Conservation (phyloP, 345 rosid genomes). For the Tarenaya hassleriana region DNA sequence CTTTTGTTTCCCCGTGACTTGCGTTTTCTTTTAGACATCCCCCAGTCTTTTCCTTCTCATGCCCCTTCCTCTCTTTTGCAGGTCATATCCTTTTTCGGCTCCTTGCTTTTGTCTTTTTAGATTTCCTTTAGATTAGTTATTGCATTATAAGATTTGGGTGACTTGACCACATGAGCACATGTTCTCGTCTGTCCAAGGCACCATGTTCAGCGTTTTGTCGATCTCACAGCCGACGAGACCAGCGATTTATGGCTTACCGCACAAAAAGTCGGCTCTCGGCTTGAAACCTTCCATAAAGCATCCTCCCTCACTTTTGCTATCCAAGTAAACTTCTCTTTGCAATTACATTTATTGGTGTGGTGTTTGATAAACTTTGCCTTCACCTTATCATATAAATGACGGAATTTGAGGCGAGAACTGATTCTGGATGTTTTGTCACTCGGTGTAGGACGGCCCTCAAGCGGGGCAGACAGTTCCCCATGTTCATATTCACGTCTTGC, state of each 20-base stretch:
- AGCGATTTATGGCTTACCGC: slow-evolving; percentile 76
- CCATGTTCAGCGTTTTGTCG: slow-evolving; percentile 75
- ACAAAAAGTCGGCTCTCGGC: slow-evolving; percentile 61
- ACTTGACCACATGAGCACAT: slow-evolving; percentile 55
- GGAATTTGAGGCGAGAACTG: neutral
- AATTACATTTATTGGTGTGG: neutral
- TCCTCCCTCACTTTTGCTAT: slow-evolving; percentile 72
- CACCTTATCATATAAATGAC: neutral
- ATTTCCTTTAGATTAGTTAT: slow-evolving; percentile 4
- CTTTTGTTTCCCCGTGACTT: neutral
- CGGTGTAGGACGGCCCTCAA: slow-evolving; percentile 75
- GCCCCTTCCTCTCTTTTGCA: slow-evolving; percentile 27
- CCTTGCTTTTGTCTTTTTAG: neutral
- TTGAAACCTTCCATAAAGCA: slow-evolving; percentile 69
- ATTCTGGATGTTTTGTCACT: neutral
- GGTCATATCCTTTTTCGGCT: slow-evolving; percentile 96
- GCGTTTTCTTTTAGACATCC: neutral
- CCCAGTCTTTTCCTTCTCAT: neutral
- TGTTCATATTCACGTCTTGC: slow-evolving; percentile 86
- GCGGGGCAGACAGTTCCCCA: slow-evolving; percentile 92
- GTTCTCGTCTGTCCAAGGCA: slow-evolving; percentile 88
- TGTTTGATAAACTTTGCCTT: slow-evolving; percentile 4
- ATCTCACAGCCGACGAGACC: slow-evolving; percentile 78
- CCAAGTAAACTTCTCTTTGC: slow-evolving; percentile 43
- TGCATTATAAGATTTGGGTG: slow-evolving; percentile 26